phyloP scores from a whole-genome alignment of 805 yeast genomes.

The Henningerozyma blattae region DNA sequence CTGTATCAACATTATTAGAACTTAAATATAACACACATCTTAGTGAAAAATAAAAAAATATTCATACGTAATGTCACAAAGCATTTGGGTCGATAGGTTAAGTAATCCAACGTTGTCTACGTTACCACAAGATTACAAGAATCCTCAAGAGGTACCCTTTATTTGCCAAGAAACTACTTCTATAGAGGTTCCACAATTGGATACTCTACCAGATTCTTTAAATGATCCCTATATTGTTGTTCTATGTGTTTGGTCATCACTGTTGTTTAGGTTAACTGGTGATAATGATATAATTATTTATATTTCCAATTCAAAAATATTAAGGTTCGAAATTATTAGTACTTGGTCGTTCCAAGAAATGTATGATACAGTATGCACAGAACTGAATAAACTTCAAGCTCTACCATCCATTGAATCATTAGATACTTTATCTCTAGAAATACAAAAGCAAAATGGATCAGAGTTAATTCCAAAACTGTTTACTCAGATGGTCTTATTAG shows the following conservation, averaged over 20 bases:
- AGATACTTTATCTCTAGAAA: constrained; percentile 40
- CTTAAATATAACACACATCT: too few relatives aligned
- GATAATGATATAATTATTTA: constrained; percentile 88
- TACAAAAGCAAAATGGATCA: constrained; percentile 37
- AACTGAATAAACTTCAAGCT: constrained; percentile 20
- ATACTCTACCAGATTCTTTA: constrained; percentile 12
- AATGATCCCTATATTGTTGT: constrained; percentile 35
- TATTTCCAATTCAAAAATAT: constrained; percentile 32
- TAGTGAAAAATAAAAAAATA: background rate
- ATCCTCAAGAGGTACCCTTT: constrained; percentile 57
- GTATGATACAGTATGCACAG: constrained; percentile 29
- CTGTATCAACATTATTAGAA: too few relatives aligned
- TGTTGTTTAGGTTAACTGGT: constrained; percentile 75
- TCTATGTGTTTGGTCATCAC: constrained; percentile 54
- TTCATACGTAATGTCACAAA: constrained; percentile 3
- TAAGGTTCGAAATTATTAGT: constrained; percentile 52
- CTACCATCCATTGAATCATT: constrained; percentile 30
- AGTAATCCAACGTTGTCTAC: constrained; percentile 78
- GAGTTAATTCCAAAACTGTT: constrained; percentile 54
- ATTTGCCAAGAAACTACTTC: constrained; percentile 46
- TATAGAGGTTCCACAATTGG: constrained; percentile 21
- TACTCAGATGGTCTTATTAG: constrained; percentile 32
- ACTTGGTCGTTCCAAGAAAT: constrained; percentile 43
- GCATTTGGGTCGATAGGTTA: constrained; percentile 50
- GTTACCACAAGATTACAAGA: constrained; percentile 76